Evolutionary conservation across 441 rosid genomes (phyloP).

Genomic region (Capsella rubella): DNA sequence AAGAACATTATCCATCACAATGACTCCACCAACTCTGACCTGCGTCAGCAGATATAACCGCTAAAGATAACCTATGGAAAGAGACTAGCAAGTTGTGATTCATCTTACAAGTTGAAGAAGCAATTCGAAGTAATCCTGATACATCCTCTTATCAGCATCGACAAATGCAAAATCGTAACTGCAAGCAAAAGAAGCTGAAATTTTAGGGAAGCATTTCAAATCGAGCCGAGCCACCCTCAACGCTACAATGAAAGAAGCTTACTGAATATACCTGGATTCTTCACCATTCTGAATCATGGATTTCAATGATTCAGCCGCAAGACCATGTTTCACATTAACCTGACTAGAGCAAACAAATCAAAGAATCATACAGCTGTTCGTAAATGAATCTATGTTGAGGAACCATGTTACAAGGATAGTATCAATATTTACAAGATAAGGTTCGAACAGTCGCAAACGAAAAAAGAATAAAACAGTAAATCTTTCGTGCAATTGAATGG

Average conservation of each 20-base stretch:
- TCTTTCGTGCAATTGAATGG: not conserved
- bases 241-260: slow-evolving; percentile 14
- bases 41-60: slow-evolving; percentile 42
- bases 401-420: slow-evolving; percentile 6
- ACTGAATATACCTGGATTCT: slow-evolving; percentile 62
- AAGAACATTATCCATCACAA: slow-evolving; percentile 89
- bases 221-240: slow-evolving; percentile 5
- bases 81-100: not conserved
- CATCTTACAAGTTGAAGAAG: slow-evolving; percentile 78
- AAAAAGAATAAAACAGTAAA: not conserved
- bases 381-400: not conserved
- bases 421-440: not conserved
- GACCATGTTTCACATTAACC: slow-evolving; percentile 78
- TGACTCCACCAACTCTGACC: slow-evolving; percentile 87
- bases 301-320: slow-evolving; percentile 69
- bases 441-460: not conserved
- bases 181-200: slow-evolving; percentile 25
- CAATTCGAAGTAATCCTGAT: slow-evolving; percentile 83
- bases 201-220: slow-evolving; percentile 21
- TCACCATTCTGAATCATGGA: slow-evolving; percentile 78
- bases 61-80: slow-evolving; percentile 27
- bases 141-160: slow-evolving; percentile 95
- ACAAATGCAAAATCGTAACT: slow-evolving; percentile 96
- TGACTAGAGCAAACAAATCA: slow-evolving; percentile 43
- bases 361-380: slow-evolving; percentile 30